These are phyloP conservation scores for Rubroshorea leprosula DNA, from an alignment of 345 rosid species.

Conservation along the genomic window DNA sequence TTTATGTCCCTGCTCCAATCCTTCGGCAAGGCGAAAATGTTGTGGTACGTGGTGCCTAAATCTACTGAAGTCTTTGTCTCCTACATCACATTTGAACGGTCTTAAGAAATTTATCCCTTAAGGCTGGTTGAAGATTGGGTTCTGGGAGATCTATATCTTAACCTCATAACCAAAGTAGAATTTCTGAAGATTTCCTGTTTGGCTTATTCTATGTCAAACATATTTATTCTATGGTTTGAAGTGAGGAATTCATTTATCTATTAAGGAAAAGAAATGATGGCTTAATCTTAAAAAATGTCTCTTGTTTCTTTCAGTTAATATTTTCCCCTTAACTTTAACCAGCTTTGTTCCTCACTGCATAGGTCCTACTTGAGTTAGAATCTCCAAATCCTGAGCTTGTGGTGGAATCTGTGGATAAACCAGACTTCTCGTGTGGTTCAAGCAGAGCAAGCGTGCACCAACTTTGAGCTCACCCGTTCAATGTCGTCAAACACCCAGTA, in stretches of 20 bases:
- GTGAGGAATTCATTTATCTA: no score
- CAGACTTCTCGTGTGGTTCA: conserved; percentile 58
- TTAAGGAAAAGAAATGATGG: background rate
- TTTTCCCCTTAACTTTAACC: background rate
- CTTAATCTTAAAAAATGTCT: no score
- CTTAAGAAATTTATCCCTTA: background rate
- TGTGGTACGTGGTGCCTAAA: conserved; percentile 40
- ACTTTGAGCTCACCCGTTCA: conserved; percentile 16
- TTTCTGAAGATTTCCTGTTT: no score
- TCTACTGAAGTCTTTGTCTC: background rate
- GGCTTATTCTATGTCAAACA: no score
- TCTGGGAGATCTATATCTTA: background rate
- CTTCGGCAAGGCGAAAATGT: conserved; percentile 55
- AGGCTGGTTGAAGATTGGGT: background rate
- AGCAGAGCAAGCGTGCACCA: conserved; percentile 31
- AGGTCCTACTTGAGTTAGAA: conserved; percentile 77
- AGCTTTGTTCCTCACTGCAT: conserved; percentile 9
- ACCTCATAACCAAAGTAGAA: background rate
- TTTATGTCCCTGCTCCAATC: conserved; percentile 73
- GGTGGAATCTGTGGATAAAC: conserved; percentile 40
- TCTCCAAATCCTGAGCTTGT: conserved; percentile 42
- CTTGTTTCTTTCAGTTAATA: no score
- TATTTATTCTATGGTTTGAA: background rate
- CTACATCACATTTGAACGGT: background rate
- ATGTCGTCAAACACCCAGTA: background rate